Conservation (phyloP, 805 yeast species). For the Candida nitratophila region DNA sequence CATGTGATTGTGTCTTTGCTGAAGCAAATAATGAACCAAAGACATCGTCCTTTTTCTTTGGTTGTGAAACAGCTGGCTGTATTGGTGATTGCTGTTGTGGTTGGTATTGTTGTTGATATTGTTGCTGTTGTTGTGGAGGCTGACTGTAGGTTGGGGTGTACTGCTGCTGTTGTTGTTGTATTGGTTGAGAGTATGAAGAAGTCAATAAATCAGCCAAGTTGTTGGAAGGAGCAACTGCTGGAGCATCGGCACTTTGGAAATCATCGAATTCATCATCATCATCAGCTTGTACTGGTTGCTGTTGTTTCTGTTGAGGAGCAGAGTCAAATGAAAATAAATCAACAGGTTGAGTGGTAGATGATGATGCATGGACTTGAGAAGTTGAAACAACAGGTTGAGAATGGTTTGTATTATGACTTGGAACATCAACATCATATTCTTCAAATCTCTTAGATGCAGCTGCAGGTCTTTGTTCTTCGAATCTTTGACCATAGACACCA, state of each 20-base stretch:
- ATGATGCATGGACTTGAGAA: constrained; percentile 38
- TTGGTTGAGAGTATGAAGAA: constrained; percentile 17
- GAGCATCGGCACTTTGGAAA: constrained; percentile 63
- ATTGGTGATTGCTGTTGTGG: constrained; percentile 23
- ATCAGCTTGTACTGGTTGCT: constrained; percentile 20
- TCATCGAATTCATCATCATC: constrained; percentile 76
- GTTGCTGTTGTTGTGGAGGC: constrained; percentile 17
- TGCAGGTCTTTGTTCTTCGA: constrained; percentile 47
- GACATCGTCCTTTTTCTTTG: constrained; percentile 48
- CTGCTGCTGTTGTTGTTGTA: constrained; percentile 10
- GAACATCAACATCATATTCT: constrained; percentile 49
- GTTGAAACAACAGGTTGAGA: constrained; percentile 26
- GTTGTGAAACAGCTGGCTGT: constrained; percentile 32
- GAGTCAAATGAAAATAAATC: constrained; percentile 46
- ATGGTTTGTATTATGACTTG: constrained; percentile 25
- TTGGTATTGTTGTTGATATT: constrained; percentile 21
- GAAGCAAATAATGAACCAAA: constrained; percentile 63
- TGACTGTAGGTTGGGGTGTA: constrained; percentile 5
- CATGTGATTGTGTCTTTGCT: constrained; percentile 45
- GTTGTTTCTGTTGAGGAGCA: constrained; percentile 12
- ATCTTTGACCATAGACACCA: constrained; percentile 62
- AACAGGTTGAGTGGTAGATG: constrained; percentile 25
- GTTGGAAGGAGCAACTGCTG: constrained; percentile 12
- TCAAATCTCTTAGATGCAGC: constrained; percentile 40
- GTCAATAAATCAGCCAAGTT: constrained; percentile 27